These are phyloP conservation scores for Zychaea mexicana DNA, from an alignment of 371 early-diverging fungal genomes.

Conservation along the genomic window DNA sequence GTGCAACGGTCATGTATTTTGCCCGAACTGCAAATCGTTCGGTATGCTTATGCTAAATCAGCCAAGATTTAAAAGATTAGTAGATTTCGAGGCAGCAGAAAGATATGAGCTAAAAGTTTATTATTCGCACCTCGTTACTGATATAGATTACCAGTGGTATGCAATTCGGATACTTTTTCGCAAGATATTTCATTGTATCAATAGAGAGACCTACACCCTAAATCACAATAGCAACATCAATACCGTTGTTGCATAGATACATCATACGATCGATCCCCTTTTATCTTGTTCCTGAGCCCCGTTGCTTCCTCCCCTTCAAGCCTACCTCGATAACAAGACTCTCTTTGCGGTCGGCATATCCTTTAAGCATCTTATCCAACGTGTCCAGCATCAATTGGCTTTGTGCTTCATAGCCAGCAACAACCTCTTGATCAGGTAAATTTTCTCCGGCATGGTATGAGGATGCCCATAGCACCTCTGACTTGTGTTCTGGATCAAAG, in stretches of 20 bases:
- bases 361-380: conserved; percentile 31
- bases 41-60: conserved; percentile 33
- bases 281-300: not conserved
- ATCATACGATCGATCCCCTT: not conserved
- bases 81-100: not conserved
- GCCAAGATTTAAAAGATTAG: not conserved
- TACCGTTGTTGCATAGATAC: not conserved
- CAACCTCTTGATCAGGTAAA: not conserved
- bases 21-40: conserved; percentile 48
- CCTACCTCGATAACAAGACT: conserved; percentile 39
- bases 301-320: not conserved
- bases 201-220: conserved; percentile 43
- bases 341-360: conserved; percentile 26
- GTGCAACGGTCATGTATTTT: conserved; percentile 48
- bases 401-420: conserved; percentile 39
- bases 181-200: conserved; percentile 27
- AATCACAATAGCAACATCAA: not conserved
- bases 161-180: conserved; percentile 31
- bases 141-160: conserved; percentile 40
- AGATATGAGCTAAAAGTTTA: not conserved
- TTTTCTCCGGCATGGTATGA: conserved; percentile 37
- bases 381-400: conserved; percentile 29
- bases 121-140: conserved; percentile 31
- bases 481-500: conserved; percentile 28
- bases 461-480: conserved; percentile 34